A percentile compares a stretch with the other conserved stretches of the same genome.
These are phyloP conservation scores for Raddia guianensis DNA, from an alignment of 176 grass and related monocot genomes.

Conservation along the genomic window DNA sequence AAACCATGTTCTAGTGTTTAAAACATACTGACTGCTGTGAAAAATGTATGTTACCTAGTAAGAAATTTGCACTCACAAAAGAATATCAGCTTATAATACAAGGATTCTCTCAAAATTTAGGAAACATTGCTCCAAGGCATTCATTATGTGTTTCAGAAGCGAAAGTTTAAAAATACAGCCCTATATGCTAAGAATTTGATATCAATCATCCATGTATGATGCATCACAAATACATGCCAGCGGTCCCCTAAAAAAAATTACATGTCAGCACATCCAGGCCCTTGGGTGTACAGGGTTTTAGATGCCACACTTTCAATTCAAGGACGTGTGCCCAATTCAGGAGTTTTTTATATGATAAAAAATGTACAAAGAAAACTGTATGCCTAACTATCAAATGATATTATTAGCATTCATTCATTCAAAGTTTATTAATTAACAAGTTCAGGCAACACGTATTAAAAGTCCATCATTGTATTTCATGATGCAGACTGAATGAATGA, in stretches of 20 bases:
- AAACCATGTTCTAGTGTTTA: not conserved
- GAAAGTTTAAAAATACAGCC: not conserved
- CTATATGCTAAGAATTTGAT: not conserved
- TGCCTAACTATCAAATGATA: not conserved
- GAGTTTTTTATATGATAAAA: not conserved
- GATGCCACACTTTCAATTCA: not conserved
- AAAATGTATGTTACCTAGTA: not conserved
- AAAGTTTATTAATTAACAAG: not conserved
- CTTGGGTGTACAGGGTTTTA: not conserved
- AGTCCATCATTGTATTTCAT: not conserved
- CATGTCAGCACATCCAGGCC: not conserved
- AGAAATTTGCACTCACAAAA: not conserved
- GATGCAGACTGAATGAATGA: not conserved
- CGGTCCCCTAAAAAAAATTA: not conserved
- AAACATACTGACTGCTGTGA: not conserved
- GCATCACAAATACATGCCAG: not conserved
- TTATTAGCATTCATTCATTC: not conserved
- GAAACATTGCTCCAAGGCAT: not conserved
- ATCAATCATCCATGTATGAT: not conserved
- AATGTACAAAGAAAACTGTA: not conserved
- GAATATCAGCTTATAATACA: not conserved
- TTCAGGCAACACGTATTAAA: not conserved
- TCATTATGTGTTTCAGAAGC: not conserved
- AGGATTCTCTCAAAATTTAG: not conserved
- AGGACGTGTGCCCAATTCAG: not conserved